Percentiles rank a stretch among this genome's conserved stretches.
Evolutionary conservation across 2,329 filamentous ascomycete genomes (phyloP).

Genomic region (Moelleriella libera): DNA sequence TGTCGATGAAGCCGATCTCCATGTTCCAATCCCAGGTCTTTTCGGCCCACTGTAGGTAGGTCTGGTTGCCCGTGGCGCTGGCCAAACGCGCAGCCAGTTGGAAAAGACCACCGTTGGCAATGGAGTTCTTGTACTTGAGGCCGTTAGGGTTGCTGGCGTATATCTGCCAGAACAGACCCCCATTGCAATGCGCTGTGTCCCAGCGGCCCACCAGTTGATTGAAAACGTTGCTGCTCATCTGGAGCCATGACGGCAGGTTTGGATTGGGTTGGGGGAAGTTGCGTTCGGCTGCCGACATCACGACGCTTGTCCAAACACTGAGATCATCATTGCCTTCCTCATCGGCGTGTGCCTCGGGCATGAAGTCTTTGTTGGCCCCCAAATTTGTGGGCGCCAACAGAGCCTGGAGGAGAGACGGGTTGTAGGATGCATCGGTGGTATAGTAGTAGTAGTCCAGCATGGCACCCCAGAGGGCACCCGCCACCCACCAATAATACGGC

Average conservation of each 20-base stretch:
- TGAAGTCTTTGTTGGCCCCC: constrained; percentile 44
- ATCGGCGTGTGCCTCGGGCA: constrained; percentile 38
- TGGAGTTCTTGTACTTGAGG: constrained; percentile 70
- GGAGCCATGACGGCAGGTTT: constrained; percentile 46
- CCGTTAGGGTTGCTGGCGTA: constrained; percentile 59
- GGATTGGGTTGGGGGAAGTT: constrained; percentile 49
- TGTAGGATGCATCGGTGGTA: constrained; percentile 48
- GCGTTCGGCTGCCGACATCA: constrained; percentile 54
- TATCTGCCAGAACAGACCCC: constrained; percentile 73
- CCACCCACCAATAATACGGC: constrained; percentile 59
- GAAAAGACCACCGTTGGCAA: constrained; percentile 74
- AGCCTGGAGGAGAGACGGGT: constrained; percentile 42
- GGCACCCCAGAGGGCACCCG: constrained; percentile 50
- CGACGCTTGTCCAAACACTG: constrained; percentile 57
- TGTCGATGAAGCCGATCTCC: constrained; percentile 41
- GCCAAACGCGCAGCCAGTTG: constrained; percentile 65
- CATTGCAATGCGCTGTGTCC: constrained; percentile 52
- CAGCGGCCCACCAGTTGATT: constrained; percentile 56
- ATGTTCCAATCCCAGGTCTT: constrained; percentile 54
- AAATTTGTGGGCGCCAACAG: constrained; percentile 40
- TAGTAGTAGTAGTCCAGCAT: constrained; percentile 58
- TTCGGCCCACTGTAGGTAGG: constrained; percentile 52
- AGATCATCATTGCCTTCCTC: constrained; percentile 64
- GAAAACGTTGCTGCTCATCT: constrained; percentile 58
- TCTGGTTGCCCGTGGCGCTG: constrained; percentile 51